Evolutionary conservation across 2,329 filamentous ascomycete genomes (phyloP).

Genomic region (Fusarium sp.): DNA sequence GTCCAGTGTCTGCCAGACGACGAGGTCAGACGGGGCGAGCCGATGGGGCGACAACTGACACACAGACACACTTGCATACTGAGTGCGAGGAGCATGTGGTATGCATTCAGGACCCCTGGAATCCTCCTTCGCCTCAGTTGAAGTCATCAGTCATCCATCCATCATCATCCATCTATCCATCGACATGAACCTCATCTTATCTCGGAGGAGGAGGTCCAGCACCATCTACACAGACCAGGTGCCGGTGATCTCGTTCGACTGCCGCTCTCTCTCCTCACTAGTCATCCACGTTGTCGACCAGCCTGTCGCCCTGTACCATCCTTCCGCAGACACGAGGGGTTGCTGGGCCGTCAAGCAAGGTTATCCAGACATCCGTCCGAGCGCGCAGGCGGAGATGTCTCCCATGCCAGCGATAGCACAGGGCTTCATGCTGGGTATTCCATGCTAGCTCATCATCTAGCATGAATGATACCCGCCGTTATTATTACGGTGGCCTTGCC

Average conservation of each 20-base stretch:
- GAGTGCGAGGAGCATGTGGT: not conserved
- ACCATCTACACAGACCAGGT: not conserved
- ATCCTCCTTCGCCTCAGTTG: not conserved
- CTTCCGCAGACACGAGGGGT: slow-evolving; percentile 10
- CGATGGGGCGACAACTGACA: slow-evolving; percentile 1
- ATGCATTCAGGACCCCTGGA: slow-evolving; percentile 1
- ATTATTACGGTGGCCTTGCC: slow-evolving; percentile 17
- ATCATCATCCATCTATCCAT: too few species aligned
- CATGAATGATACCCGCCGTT: slow-evolving; percentile 26
- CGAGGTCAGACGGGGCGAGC: slow-evolving; percentile 8
- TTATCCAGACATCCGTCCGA: slow-evolving; percentile 22
- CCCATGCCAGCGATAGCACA: slow-evolving; percentile 11
- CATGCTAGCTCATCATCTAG: slow-evolving; percentile 21
- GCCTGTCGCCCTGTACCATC: not conserved
- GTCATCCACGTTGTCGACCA: not conserved
- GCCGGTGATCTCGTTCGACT: slow-evolving; percentile 3
- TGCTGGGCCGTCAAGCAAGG: slow-evolving; percentile 10
- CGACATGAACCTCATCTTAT: not conserved
- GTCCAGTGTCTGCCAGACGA: not conserved
- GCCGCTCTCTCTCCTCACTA: not conserved
- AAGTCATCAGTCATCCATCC: not conserved
- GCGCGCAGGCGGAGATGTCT: slow-evolving; percentile 25
- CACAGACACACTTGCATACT: slow-evolving; percentile 3
- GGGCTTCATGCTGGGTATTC: slow-evolving; percentile 8
- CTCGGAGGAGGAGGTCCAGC: not conserved